Conservation (phyloP, 441 rosid species). For the Lepidium campestre region DNA sequence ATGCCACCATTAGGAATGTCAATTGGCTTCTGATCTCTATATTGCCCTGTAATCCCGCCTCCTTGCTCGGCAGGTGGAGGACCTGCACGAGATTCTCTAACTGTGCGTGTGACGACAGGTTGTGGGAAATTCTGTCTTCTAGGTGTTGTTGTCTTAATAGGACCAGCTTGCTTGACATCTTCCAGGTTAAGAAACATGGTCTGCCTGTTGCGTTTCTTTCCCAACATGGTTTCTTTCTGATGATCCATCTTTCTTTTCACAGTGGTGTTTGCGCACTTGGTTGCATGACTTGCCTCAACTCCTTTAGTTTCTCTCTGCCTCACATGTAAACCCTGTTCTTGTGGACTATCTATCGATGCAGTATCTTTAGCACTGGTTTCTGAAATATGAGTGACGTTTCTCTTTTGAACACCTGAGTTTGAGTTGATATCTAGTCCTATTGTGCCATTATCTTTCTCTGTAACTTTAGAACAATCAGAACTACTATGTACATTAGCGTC, state of each 20-base stretch:
- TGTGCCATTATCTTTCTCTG: constrained; percentile 33
- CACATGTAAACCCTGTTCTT: constrained; percentile 28
- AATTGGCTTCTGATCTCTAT: constrained; percentile 61
- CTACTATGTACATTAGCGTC: constrained; percentile 36
- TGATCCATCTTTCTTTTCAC: constrained; percentile 89
- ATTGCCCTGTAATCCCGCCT: constrained; percentile 46
- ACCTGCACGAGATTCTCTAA: constrained; percentile 61
- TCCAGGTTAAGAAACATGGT: constrained; percentile 84
- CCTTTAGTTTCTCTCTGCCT: constrained; percentile 82
- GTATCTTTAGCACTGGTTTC: constrained; percentile 47
- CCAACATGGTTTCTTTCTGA: constrained; percentile 92
- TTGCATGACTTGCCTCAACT: constrained; percentile 71
- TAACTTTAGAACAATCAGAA: constrained; percentile 28
- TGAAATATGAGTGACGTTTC: constrained; percentile 30
- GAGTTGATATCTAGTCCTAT: constrained; percentile 37
- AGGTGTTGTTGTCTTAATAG: constrained; percentile 71
- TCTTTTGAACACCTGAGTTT: constrained; percentile 26
- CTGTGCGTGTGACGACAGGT: constrained; percentile 59
- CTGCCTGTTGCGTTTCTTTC: constrained; percentile 94
- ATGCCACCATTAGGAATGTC: constrained; percentile 47
- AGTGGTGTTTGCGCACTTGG: constrained; percentile 55
- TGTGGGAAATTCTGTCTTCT: constrained; percentile 63
- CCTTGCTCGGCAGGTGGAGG: constrained; percentile 42
- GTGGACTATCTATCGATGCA: constrained; percentile 38
- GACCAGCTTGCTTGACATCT: constrained; percentile 89